A percentile compares a stretch with the other conserved stretches of the same genome.
Evolutionary conservation across 306 rosid species (phyloP).

Genomic region (Begonia masoniana): DNA sequence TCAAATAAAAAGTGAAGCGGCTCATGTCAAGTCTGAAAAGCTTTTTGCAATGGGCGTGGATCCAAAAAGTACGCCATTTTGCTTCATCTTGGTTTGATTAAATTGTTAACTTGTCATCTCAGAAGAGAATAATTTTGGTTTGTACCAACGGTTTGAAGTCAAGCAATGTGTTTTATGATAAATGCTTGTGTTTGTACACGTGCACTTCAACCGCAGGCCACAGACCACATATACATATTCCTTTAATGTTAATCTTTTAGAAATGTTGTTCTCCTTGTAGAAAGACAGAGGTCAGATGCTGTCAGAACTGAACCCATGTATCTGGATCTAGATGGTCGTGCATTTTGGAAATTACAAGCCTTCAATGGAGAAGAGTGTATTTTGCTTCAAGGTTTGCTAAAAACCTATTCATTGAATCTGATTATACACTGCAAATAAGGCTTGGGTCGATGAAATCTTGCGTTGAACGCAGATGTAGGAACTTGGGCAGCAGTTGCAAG

Average conservation of each 20-base stretch:
- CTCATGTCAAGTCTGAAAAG: constrained; percentile 40
- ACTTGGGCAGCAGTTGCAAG: constrained; percentile 12
- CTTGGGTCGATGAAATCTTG: no score
- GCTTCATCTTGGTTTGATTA: no score
- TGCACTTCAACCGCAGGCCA: neutral
- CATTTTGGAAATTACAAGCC: constrained; percentile 27
- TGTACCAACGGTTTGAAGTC: no score
- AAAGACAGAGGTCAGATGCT: constrained; percentile 13
- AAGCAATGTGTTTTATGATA: no score
- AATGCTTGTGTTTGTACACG: no score
- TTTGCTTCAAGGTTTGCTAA: constrained; percentile 31
- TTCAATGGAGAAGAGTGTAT: constrained; percentile 13
- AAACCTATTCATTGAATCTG: neutral
- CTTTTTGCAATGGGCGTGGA: constrained; percentile 25
- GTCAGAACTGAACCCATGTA: constrained; percentile 23
- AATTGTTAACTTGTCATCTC: no score
- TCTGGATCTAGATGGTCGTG: constrained; percentile 29
- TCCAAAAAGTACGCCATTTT: constrained; percentile 32
- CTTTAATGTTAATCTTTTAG: neutral
- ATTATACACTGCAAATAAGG: no score
- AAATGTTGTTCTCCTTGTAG: constrained; percentile 8
- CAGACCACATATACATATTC: neutral
- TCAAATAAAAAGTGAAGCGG: constrained; percentile 35
- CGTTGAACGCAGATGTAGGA: constrained; percentile 16
- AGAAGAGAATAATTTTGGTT: no score